A percentile compares a stretch with the other conserved stretches of the same genome.
Conservation (phyloP, 805 yeast genomes). For the Zygoascus flipseniorum region DNA sequence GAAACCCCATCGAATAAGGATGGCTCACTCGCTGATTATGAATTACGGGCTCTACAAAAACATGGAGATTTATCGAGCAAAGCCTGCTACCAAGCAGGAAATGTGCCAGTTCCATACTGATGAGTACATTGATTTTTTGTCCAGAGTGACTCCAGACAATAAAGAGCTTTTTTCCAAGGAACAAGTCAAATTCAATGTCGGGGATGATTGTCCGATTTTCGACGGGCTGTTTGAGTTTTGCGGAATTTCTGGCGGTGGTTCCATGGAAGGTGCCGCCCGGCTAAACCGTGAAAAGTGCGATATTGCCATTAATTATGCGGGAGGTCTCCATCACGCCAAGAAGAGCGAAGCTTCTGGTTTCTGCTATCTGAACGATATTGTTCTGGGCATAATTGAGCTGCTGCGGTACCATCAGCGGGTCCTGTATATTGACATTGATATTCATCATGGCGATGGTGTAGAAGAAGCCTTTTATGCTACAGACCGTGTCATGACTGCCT, state of each 20-base stretch:
- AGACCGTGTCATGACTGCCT: conserved; percentile 93
- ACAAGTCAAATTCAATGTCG: conserved; percentile 87
- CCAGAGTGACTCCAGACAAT: conserved; percentile 88
- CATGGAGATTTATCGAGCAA: conserved; percentile 95
- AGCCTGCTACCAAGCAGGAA: conserved; percentile 96
- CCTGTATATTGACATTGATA: conserved; percentile 85
- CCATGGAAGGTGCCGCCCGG: conserved; percentile 78
- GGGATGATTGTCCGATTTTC: conserved; percentile 92
- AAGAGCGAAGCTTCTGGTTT: conserved; percentile 92
- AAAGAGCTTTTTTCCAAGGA: conserved; percentile 80
- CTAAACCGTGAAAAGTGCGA: conserved; percentile 81
- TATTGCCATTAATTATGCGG: conserved; percentile 93
- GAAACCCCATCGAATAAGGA: conserved; percentile 98
- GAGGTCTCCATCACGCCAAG: conserved; percentile 95
- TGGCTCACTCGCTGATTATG: conserved; percentile 96
- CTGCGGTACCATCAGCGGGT: conserved; percentile 88
- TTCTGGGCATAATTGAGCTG: conserved; percentile 74
- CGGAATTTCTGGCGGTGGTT: conserved; percentile 84
- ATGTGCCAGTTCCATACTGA: conserved; percentile 98
- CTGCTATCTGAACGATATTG: conserved; percentile 93
- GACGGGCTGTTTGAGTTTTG: conserved; percentile 93
- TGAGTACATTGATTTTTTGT: conserved; percentile 88
- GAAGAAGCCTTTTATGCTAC: conserved; percentile 95
- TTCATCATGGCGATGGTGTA: conserved; percentile 97
- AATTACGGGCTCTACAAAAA: conserved; percentile 92